A percentile compares a stretch with the other conserved stretches of the same genome.
Conservation (phyloP, 225 moss, liverwort and hornwort genomes). For the Asterella californica region DNA sequence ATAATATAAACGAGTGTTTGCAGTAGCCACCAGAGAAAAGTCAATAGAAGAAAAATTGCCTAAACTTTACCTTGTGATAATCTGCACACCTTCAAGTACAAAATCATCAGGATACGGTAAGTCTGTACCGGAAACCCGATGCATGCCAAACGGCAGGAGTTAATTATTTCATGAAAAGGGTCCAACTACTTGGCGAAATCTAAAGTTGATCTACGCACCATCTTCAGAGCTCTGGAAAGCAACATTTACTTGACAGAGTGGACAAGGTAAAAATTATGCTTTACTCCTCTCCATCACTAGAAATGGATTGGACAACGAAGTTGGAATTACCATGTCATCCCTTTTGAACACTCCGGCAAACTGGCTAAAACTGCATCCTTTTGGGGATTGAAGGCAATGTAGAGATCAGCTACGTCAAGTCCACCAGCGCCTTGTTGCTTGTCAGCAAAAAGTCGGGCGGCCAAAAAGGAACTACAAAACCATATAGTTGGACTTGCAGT, state of each 20-base stretch:
- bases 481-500: not conserved
- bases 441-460: slow-evolving; percentile 61
- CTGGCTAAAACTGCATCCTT: slow-evolving; percentile 44
- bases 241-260: not conserved
- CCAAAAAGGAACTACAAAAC: slow-evolving; percentile 66
- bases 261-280: not conserved
- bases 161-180: too few species aligned
- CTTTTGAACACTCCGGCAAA: slow-evolving; percentile 55
- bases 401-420: slow-evolving; percentile 47
- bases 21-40: not conserved
- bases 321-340: slow-evolving; percentile 59
- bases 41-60: not conserved
- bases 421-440: slow-evolving; percentile 28
- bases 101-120: slow-evolving; percentile 76
- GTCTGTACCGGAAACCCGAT: slow-evolving; percentile 72
- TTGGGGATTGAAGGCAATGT: slow-evolving; percentile 80
- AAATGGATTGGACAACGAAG: not conserved
- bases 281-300: not conserved
- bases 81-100: slow-evolving; percentile 38
- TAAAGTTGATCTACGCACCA: not conserved
- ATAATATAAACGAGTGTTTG: not conserved
- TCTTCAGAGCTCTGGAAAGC: not conserved
- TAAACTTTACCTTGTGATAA: slow-evolving; percentile 43
- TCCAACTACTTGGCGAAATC: not conserved
- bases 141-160: slow-evolving; percentile 43